Percentiles rank a stretch among this genome's conserved stretches.
Evolutionary conservation across 176 grass and related monocot species (phyloP).

Genomic region (Oryza meyeriana): DNA sequence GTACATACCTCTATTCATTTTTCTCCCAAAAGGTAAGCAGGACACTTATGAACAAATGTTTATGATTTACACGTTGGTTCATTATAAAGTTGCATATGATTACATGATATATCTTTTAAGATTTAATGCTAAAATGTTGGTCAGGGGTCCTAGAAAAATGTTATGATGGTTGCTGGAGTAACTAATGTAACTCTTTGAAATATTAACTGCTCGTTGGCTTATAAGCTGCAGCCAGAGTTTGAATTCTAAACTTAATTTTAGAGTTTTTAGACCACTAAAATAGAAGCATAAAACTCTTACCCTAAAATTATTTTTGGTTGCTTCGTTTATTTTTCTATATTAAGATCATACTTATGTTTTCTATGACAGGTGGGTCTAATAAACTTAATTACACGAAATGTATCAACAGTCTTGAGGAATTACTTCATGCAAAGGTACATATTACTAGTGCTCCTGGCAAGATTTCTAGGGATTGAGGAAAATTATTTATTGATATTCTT

Average conservation of each 20-base stretch:
- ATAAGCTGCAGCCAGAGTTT: no score
- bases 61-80: neutral
- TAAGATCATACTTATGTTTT: conserved; percentile 6
- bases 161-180: neutral
- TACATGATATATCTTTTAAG: neutral
- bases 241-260: no score
- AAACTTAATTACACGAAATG: conserved; percentile 78
- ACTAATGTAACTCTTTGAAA: neutral
- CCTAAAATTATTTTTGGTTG: no score
- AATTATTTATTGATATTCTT: conserved; percentile 9
- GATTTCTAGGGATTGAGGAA: conserved; percentile 13
- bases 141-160: neutral
- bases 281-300: no score
- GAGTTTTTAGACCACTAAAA: no score
- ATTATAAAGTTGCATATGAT: neutral
- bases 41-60: neutral
- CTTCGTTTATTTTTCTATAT: neutral
- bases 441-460: conserved; percentile 1
- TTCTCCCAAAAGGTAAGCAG: neutral
- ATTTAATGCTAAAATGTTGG: conserved; percentile 14
- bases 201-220: no score
- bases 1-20: neutral
- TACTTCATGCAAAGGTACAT: conserved; percentile 85
- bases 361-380: conserved; percentile 66
- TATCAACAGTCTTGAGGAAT: conserved; percentile 90